These are phyloP conservation scores for Clitocybe nebularis DNA, from an alignment of 1,284 basidiomycete genomes.

Conservation along the genomic window DNA sequence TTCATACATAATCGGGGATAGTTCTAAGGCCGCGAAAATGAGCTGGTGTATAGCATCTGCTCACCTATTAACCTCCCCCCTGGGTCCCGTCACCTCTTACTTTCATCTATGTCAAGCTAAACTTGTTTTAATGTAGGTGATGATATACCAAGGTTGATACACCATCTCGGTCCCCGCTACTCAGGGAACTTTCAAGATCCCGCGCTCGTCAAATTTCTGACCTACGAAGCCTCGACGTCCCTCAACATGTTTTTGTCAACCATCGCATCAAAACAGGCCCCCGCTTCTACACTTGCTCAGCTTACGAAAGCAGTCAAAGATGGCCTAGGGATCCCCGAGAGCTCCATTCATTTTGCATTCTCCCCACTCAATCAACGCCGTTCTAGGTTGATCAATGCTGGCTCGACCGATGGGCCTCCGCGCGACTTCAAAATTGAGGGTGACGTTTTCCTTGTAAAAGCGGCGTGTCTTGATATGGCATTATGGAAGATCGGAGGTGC, in stretches of 20 bases:
- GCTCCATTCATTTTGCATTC: conserved; percentile 32
- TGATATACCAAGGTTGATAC: conserved; percentile 63
- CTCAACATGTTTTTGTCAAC: conserved; percentile 63
- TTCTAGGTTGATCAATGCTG: conserved; percentile 18
- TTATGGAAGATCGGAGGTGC: conserved; percentile 86
- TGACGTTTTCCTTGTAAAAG: conserved; percentile 59
- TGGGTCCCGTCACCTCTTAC: conserved; percentile 38
- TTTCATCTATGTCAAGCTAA: conserved; percentile 5
- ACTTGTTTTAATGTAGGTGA: conserved; percentile 39
- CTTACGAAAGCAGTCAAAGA: conserved; percentile 52
- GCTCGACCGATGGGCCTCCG: conserved; percentile 19
- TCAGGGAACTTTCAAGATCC: conserved; percentile 66
- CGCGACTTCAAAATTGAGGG: conserved; percentile 41
- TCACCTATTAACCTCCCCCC: conserved; percentile 54
- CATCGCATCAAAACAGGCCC: conserved; percentile 22
- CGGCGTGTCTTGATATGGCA: conserved; percentile 67
- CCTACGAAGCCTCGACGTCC: conserved; percentile 74
- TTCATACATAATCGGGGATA: conserved; percentile 53
- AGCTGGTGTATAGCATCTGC: conserved; percentile 72
- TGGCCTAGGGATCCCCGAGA: conserved; percentile 32
- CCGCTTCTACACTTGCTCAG: conserved; percentile 28
- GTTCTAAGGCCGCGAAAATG: conserved; percentile 34
- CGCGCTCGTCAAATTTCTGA: conserved; percentile 63
- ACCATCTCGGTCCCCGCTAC: conserved; percentile 76
- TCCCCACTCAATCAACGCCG: conserved; percentile 30